A percentile compares a stretch with the other conserved stretches of the same genome.
These are phyloP conservation scores for Fusarium sp. DNA, from an alignment of 2,329 filamentous ascomycete genomes.

Conservation along the genomic window DNA sequence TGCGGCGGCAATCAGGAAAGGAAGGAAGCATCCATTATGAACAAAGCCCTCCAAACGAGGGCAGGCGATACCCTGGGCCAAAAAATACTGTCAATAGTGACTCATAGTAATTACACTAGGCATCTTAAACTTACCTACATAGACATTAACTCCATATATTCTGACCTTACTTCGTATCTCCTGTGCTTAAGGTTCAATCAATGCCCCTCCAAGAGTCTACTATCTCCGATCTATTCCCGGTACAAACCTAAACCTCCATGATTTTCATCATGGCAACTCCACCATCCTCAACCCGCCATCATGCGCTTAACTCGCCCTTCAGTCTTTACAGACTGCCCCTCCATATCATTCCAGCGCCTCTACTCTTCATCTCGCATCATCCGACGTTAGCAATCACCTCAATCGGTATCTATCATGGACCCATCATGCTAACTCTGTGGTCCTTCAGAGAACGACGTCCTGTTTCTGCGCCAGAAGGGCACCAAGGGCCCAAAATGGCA, in stretches of 20 bases:
- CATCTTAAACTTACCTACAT: background rate
- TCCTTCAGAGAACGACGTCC: constrained; percentile 53
- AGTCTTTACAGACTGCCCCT: background rate
- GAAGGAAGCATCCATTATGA: constrained; percentile 15
- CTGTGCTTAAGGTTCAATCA: background rate
- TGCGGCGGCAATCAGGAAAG: background rate
- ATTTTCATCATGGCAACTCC: constrained; percentile 33
- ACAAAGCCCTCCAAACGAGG: constrained; percentile 41
- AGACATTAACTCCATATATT: background rate
- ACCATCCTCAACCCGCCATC: constrained; percentile 1
- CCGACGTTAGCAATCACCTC: constrained; percentile 37
- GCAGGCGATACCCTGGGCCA: constrained; percentile 45
- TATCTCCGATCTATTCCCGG: constrained; percentile 43
- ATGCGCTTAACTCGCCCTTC: constrained; percentile 31
- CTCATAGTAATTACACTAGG: constrained; percentile 31
- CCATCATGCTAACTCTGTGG: constrained; percentile 25
- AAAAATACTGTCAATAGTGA: constrained; percentile 25
- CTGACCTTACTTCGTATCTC: background rate
- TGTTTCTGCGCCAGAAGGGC: constrained; percentile 55
- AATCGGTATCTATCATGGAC: background rate
- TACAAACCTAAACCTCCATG: constrained; percentile 31
- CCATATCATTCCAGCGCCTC: constrained; percentile 5
- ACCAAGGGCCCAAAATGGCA: constrained; percentile 52
- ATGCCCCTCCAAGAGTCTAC: background rate
- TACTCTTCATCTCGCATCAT: constrained; percentile 47